phyloP scores from a whole-genome alignment of 169 alveolate genomes.

The Plasmodium gallinaceum region DNA sequence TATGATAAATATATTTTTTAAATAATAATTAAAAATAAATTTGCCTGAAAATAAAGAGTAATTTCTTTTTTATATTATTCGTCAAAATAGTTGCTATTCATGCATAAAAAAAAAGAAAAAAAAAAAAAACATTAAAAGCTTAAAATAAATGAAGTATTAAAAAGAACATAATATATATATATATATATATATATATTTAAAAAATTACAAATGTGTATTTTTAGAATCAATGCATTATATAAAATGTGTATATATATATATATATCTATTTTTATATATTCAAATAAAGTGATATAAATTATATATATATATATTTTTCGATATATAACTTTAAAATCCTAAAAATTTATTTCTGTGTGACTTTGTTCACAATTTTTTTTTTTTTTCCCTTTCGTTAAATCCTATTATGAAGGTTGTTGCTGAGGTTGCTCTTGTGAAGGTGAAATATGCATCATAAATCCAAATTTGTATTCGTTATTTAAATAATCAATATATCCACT shows the following conservation, averaged over 20 bases:
- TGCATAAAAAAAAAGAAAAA: background rate
- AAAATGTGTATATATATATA: background rate
- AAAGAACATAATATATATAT: background rate
- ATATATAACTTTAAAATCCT: background rate
- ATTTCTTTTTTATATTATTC: background rate
- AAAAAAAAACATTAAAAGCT: constrained; percentile 9
- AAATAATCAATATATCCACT: constrained; percentile 92
- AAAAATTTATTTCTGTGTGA: background rate
- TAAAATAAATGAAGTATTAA: constrained; percentile 12
- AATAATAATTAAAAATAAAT: background rate
- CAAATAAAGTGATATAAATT: constrained; percentile 9
- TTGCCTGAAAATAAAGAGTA: too few relatives aligned
- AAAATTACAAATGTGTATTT: constrained; percentile 9
- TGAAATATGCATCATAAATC: constrained; percentile 93
- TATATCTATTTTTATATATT: constrained; percentile 1
- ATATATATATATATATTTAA: background rate
- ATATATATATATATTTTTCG: constrained; percentile 2
- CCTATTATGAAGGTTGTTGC: background rate
- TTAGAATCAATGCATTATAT: background rate
- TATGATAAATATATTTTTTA: background rate
- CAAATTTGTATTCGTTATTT: constrained; percentile 91
- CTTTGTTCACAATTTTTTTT: constrained; percentile 8
- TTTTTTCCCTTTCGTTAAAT: background rate
- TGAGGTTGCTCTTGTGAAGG: constrained; percentile 86
- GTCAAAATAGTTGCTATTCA: background rate